Evolutionary conservation across 2,329 filamentous ascomycete species (phyloP).

Genomic region (Colletotrichum neosansevieriae): DNA sequence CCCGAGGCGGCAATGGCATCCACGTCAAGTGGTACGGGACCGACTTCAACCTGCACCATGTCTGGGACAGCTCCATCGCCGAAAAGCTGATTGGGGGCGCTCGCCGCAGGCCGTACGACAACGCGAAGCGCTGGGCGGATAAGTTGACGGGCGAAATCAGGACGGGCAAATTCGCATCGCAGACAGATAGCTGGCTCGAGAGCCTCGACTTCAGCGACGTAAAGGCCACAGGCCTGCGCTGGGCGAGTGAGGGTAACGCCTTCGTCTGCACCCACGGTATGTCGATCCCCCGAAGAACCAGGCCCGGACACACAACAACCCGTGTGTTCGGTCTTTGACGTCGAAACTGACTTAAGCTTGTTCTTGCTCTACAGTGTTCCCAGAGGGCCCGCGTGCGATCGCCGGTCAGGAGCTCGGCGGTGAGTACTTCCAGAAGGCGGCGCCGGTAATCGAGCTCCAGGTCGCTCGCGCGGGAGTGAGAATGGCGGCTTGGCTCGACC

Average conservation of each 20-base stretch:
- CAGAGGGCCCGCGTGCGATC: constrained; percentile 70
- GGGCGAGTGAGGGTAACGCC: constrained; percentile 73
- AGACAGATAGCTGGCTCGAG: constrained; percentile 66
- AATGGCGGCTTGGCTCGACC: constrained; percentile 75
- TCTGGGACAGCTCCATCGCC: constrained; percentile 79
- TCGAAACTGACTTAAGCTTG: constrained; percentile 14
- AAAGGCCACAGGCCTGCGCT: constrained; percentile 67
- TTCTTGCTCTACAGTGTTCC: constrained; percentile 61
- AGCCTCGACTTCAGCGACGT: constrained; percentile 68
- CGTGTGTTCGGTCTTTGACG: not conserved
- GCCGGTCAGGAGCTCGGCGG: constrained; percentile 70
- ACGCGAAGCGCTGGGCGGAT: constrained; percentile 68
- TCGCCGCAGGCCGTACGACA: constrained; percentile 60
- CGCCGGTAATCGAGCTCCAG: constrained; percentile 73
- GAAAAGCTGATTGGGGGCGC: constrained; percentile 72
- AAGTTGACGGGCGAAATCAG: constrained; percentile 66
- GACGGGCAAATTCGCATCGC: constrained; percentile 64
- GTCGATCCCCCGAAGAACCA: constrained; percentile 41
- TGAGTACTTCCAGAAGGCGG: constrained; percentile 72
- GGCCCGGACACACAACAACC: not conserved
- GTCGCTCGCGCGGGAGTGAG: constrained; percentile 78
- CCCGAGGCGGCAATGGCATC: constrained; percentile 76
- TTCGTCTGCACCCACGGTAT: constrained; percentile 72
- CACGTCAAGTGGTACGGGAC: constrained; percentile 70
- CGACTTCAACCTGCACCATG: constrained; percentile 75